Conservation (phyloP, 2,329 filamentous ascomycete genomes). For the Colletotrichum sansevieriae region DNA sequence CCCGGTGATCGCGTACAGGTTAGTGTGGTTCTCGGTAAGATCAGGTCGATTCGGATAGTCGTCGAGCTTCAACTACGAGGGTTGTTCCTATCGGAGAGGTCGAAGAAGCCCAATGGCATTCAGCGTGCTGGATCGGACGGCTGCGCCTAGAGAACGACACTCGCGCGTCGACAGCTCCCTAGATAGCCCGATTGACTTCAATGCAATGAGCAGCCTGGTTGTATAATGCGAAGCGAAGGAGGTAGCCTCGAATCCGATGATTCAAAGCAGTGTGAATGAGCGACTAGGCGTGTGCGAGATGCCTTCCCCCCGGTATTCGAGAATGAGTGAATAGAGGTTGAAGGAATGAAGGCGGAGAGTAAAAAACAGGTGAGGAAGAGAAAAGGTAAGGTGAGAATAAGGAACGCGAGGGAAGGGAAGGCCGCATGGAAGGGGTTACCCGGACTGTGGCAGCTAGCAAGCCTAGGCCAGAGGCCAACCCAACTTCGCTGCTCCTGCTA, state of each 20-base stretch:
- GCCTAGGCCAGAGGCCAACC: neutral
- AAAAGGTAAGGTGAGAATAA: neutral
- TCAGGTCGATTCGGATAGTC: neutral
- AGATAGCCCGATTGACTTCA: neutral
- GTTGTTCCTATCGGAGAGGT: neutral
- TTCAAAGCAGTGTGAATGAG: neutral
- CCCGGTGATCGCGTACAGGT: neutral
- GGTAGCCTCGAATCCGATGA: neutral
- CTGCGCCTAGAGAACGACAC: neutral
- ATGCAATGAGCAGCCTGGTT: neutral
- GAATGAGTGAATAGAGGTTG: constrained; percentile 23
- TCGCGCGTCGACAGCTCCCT: constrained; percentile 5
- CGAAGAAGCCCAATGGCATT: neutral
- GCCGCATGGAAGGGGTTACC: constrained; percentile 27
- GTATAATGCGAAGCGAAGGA: neutral
- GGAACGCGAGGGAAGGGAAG: constrained; percentile 15
- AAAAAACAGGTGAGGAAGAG: constrained; percentile 14
- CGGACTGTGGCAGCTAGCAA: constrained; percentile 10
- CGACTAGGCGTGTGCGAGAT: constrained; percentile 8
- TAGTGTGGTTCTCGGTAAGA: neutral
- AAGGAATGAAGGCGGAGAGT: neutral
- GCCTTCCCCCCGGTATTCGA: neutral
- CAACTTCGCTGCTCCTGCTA: too few species aligned
- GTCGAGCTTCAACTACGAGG: constrained; percentile 1
- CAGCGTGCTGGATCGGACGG: neutral